Evolutionary conservation across 495 filamentous ascomycete species (phyloP), one percentile per base, ranked within the genome.

Genomic region (Hyaloscypha variabilis): DNA sequence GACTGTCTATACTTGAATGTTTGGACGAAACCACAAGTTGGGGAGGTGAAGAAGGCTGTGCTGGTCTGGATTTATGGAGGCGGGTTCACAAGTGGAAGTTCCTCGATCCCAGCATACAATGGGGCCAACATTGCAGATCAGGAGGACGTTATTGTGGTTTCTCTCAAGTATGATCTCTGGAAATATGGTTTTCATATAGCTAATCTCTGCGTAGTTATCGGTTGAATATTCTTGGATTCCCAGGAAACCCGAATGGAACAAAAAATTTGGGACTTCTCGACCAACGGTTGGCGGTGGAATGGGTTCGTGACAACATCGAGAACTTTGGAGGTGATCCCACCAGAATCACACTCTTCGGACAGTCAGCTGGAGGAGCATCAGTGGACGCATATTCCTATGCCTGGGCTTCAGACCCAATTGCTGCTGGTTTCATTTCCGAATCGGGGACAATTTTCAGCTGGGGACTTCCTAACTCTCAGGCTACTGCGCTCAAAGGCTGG

Each of bases 261-360:
- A 72, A 64, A 8, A 68, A 68, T 49, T 42, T 62, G 0, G 66
- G 61, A 25, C 52, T 68, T 29, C 23, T 68, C 8, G 57, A 65
- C 46, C 69, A 91, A 73, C 46, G 81, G 24, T 71, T 87, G 23
- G 85, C 83, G 1, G 71, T 89, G 36, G 79, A 86, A 50, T 89
- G 87, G 87, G 72, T 89, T 1, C 74, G 82, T 31, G 82, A 85
- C 46, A 84, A 87, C 49, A 87, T 88, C 56, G 77, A 66, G 0
- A 73, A 75, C 5, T 87, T 87, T 67, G 79, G 82, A 3, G 82
- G 85, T 1, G 74, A 78, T 51, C 73, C 74, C 6, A 60, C 66
- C 17, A 59, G 66, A 61, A 66, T 70, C 54, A 70, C 75, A 13
- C 62, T 83, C 30, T 83, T 81, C 77, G 82, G 81, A 8, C 81